Conservation (phyloP, 768 basidiomycete species). For the Pleurotus eryngii region DNA sequence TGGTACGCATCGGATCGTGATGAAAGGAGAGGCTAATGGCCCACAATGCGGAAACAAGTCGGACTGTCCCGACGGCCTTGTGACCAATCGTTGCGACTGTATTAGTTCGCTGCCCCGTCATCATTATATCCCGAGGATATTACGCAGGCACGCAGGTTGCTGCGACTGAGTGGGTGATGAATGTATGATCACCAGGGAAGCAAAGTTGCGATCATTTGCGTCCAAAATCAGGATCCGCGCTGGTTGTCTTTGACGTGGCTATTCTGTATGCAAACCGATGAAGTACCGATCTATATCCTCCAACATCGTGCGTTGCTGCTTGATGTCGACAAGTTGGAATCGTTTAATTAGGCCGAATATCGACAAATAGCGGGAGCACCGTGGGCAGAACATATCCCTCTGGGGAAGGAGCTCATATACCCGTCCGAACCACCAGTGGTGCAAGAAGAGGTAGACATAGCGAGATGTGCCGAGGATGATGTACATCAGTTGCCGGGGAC, state of each 20-base stretch:
- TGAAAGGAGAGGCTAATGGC: neutral
- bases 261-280: neutral
- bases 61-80: neutral
- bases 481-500: too few species aligned
- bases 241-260: slow-evolving; percentile 4
- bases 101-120: neutral
- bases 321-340: neutral
- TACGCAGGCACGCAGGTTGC: slow-evolving; percentile 4
- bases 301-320: neutral
- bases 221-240: neutral
- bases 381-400: neutral
- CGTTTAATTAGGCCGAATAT: too few species aligned
- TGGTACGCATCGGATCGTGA: neutral
- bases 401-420: neutral
- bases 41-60: slow-evolving; percentile 1
- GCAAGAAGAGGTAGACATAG: too few species aligned
- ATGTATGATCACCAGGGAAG: neutral
- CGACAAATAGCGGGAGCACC: neutral
- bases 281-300: slow-evolving; percentile 6
- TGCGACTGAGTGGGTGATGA: neutral
- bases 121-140: slow-evolving; percentile 6
- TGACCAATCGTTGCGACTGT: slow-evolving; percentile 3
- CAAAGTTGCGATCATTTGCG: neutral
- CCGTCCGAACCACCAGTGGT: neutral
- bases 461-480: too few species aligned